These are phyloP conservation scores for Cyberlindnera amylophila DNA, from an alignment of 805 yeast genomes.

Conservation along the genomic window DNA sequence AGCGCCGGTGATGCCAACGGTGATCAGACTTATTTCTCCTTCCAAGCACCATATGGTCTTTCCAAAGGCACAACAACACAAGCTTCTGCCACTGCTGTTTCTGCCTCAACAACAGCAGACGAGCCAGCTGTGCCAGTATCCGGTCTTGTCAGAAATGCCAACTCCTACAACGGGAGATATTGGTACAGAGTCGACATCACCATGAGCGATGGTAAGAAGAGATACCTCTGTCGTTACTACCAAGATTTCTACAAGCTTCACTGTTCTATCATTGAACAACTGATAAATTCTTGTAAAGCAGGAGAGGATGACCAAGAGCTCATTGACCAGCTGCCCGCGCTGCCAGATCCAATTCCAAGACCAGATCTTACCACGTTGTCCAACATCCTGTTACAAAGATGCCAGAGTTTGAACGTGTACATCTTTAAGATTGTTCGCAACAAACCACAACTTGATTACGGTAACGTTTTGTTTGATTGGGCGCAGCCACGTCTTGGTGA, in stretches of 20 bases:
- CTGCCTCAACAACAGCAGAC: not conserved
- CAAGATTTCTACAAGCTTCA: conserved; percentile 50
- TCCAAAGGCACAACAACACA: no score
- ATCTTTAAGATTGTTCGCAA: conserved; percentile 34
- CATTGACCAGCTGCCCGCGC: conserved; percentile 33
- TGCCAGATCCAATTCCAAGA: conserved; percentile 47
- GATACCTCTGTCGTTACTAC: conserved; percentile 44
- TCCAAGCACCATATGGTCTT: conserved; percentile 1
- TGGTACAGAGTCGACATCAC: conserved; percentile 48
- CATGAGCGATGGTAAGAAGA: conserved; percentile 33
- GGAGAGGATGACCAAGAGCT: conserved; percentile 1
- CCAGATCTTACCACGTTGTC: conserved; percentile 30
- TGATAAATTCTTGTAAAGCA: conserved; percentile 11
- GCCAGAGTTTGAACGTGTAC: conserved; percentile 39
- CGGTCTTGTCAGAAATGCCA: conserved; percentile 38
- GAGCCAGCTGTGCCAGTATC: conserved; percentile 29
- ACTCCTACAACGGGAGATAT: conserved; percentile 39
- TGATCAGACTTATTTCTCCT: conserved; percentile 6
- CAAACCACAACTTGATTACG: conserved; percentile 22
- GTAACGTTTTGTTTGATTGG: conserved; percentile 30
- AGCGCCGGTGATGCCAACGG: conserved; percentile 1
- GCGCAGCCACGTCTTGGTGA: conserved; percentile 29
- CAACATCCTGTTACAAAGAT: conserved; percentile 33
- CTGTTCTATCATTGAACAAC: conserved; percentile 28
- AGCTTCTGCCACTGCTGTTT: no score